Evolutionary conservation across 495 filamentous ascomycete species (phyloP), one percentile per base, ranked within the genome.

Genomic region (Penicillium malachiteum): DNA sequence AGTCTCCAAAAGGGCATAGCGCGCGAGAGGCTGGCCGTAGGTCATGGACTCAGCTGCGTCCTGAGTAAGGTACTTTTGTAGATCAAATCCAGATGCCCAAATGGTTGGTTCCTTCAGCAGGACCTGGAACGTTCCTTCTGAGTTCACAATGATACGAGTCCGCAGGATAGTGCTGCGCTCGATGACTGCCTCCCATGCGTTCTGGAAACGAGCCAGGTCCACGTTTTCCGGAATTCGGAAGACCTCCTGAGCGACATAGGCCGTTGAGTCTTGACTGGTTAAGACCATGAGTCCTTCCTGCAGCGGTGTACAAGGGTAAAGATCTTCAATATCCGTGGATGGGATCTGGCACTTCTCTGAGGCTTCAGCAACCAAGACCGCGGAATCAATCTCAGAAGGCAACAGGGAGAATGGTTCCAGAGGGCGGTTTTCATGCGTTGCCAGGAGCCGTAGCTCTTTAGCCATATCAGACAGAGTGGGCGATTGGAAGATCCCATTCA

Each of bases 231-330:
- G 44, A 1, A 85, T 65, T 17, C 38, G 47, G 13, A 73, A 67
- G 5, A 66, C 63, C 26, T 65, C 58, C 39, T 73, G 76, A 5
- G 74, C 71, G 1, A 84, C 72, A 52, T 85, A 85, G 8, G 77
- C 74, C 16, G 72, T 75, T 13, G 63, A 63, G n/a, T 77, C 62
- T 54, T 78, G 77, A 41, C 68, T 68, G 5, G 81, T 78, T 7
- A 83, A 56, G 2, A 75, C 76, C 69, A 84, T 74, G 10, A 85
- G 69, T 1, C 78, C 82, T n/a, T 43, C 40, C 14, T 43, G 40
- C 17, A 43, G 14, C 2, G 40, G 40, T 21, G 40, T 43, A 16
- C 82, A 84, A 10, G 81, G 79, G 52, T 80, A 84, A 0, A 82
- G 60, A 60, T 86, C 83, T 50, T 80, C 75, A 14, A 86, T 68